Base-by-base conservation (phyloP, 768 basidiomycete genomes). In the Austroboletus festivus region DNA sequence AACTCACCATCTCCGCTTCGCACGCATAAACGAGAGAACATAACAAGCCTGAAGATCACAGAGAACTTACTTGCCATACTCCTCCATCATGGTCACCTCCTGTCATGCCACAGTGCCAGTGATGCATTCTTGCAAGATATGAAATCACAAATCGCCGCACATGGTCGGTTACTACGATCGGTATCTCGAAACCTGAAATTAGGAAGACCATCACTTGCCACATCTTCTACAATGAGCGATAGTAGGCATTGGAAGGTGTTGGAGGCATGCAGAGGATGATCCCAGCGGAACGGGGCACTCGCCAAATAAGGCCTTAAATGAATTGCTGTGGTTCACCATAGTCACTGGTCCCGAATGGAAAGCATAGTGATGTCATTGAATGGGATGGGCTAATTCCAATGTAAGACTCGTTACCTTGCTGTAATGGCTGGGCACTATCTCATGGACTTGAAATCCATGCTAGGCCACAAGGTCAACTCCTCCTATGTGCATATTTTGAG, bases 11-110 rank as follows among this genome's bases (percentile, higher is more conserved):
- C 33, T 34, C 33, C 33, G 33, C 33, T 34, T 13, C 10, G 33
- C 33, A n/a, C 9, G 33, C 4, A 15, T 15, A 34, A 34, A 34
- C 16, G 59, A 40, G 4, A 79, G 60, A 10, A 79, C 66, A 0
- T 74, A 71, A 15, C 64, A 59, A 0, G 64, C 71, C 20, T 78
- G 46, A 2, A 79, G 60, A 2, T 78, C 78, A 2, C 77, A 71
- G 9, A 74, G 64, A 9, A 50, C 47, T 42, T 56, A 60, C n/a
- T 45, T 33, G 44, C 38, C 42, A 38, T 47, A 39, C 13, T 50
- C 42, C 51, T 59, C 34, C 31, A 37, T 34, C 5, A 12, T 34
- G 12, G 5, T 35, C 19, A 18, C 34, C 34, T 4, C 19, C 34
- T 3, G 16, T 9, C 13, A 4, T 4, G 10, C n/a, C 5, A n/a